phyloP scores from a whole-genome alignment of 345 rosid genomes.

The Citrus sinensis region DVS_A1.0 CM039164.1:28333001-28333500 shows the following conservation, averaged over 20 bases:
- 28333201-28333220: constrained; percentile 27
- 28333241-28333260: constrained; percentile 27
- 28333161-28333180: constrained; percentile 27
- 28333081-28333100: constrained; percentile 45
- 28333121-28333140: constrained; percentile 53
- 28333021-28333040: constrained; percentile 53
- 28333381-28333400: constrained; percentile 45
- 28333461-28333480: constrained; percentile 25
- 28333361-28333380: constrained; percentile 44
- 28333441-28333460: constrained; percentile 44
- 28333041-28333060: constrained; percentile 44
- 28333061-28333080: constrained; percentile 39
- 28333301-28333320: constrained; percentile 39
- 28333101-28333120: constrained; percentile 43
- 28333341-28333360: constrained; percentile 33
- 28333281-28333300: constrained; percentile 45
- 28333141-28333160: constrained; percentile 31
- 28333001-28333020: constrained; percentile 40
- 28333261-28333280: constrained; percentile 29
- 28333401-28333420: constrained; percentile 58
- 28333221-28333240: constrained; percentile 23
- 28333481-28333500: constrained; percentile 31
- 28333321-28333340: constrained; percentile 29
- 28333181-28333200: constrained; percentile 31
- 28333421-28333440: constrained; percentile 31